Evolutionary conservation across 192 early-diverging fungal genomes (phyloP), one percentile per base, ranked within the genome.

Genomic region (Lobosporangium transversale): DNA sequence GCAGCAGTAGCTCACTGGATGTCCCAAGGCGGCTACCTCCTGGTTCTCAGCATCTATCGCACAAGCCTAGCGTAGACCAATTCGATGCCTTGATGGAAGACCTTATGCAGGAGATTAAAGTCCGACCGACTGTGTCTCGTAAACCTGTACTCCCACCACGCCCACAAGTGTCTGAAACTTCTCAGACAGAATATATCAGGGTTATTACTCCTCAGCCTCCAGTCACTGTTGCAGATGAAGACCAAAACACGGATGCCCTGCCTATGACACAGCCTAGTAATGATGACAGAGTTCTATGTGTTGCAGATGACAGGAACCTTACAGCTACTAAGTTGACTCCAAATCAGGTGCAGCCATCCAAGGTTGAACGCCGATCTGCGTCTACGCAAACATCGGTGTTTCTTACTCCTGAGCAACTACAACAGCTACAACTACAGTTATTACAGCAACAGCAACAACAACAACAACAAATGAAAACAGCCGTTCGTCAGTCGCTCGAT

Each of bases 81-180:
- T 67, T 82, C 42, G 81, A 82, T 15, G 61, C 64, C 9, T 33
- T 82, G 43, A 76, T 82, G 75, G 53, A 82, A 26, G 67, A 82
- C 58, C 55, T 82, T 15, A 44, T 82, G 18, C 68, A 56, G 52
- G 76, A 82, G 24, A 82, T 79, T 67, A 68, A 66, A 29, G 57
- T 58, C 40, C 33, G 63, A 42, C 65, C 62, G 32, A n/a, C n/a
- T n/a, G n/a, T n/a, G n/a, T n/a, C n/a, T n/a, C 30, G 26, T n/a
- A 32, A 29, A 2, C 40, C 56, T 24, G 14, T 14, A 17, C 42
- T 12, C 15, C 40, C 24, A 24, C 37, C 12, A n/a, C 56, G 51
- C 4, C 24, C 27, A 3, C 27, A 18, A 6, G 51, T 31, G 5
- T 10, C 27, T 1, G 36, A 20, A 24, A 40, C 40, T 27, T 4